Evolutionary conservation across 2,329 filamentous ascomycete species (phyloP), one percentile per base, ranked within the genome.

Genomic region (Microsporum audouinii): DNA sequence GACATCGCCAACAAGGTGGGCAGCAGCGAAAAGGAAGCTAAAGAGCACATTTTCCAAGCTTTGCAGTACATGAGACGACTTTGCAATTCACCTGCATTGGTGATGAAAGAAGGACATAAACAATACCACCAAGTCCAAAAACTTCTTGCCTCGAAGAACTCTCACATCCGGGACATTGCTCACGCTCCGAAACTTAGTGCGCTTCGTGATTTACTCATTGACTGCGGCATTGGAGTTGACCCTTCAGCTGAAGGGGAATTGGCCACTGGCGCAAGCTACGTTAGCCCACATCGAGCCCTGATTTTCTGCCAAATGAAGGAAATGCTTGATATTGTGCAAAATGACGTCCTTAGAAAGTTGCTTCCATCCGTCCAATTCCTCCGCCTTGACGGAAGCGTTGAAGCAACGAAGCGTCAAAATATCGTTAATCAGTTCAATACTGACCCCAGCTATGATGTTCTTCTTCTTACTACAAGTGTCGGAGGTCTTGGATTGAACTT

Each of bases 271-370:
- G 81, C 83, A 57, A 84, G 89, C 72, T 95, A 91, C 45, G 95
- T 99, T 72, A 96, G 94, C 64, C 94, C 92, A 34, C 94, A 99
- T 72, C 89, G 94, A 51, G 95, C 94, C 0, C 83, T 99, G 33
- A 88, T 99, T 66, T 99, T 99, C 80, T 99, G 94, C 70, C 94
- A 99, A 73, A 96, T 99, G 90, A 99, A 99, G 76, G 94, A 99
- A 74, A 99, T 99, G 95, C 82, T 99, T 29, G 94, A 99, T 73
- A 97, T 99, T 84, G 95, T 99, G 1, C 91, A 97, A 71, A 90
- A 88, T 68, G 91, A 92, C 62, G 94, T 99, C 0, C 78, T 99
- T 43, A 90, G 89, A 73, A 88, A 88, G 69, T 82, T 97, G 76
- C 82, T 99, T n/a, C 94, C 94, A 0, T 88, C 87, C 0, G 91